Evolutionary conservation across 345 rosid genomes (phyloP), one percentile per base, ranked within the genome.

Genomic region (Noccaea bulbosa): DNA sequence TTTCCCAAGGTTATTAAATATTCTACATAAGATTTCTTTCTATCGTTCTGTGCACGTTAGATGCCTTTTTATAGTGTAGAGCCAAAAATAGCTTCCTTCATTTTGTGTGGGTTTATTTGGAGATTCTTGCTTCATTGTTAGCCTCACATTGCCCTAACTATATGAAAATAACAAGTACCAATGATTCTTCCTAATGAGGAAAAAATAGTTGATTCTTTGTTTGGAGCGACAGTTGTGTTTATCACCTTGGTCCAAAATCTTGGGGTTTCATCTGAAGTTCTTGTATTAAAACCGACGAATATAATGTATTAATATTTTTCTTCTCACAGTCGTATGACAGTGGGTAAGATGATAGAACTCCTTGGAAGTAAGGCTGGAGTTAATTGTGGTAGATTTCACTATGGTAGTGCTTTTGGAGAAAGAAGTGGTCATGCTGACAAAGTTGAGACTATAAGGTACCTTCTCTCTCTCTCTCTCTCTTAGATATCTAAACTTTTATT

Each of bases 391-490:
- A 83, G 83, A 79, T 89, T 82, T 77, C 96, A 89, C 76, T 91
- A 91, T 79, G 99, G 99, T 56, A 94, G 97, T 76, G 99, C 99
- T 49, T 91, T 91, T 80, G 97, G 99, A 38, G 96, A 94, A 80
- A 84, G 86, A 67, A 81, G 97, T 74, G 97, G 99, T 71, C 96
- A 89, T 82, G 97, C 99, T 34, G 93, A 94, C 82, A 84, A 35
- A 51, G 97, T 94, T 60, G 97, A 86, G 49, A 55, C 76, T 54
- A 89, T 93, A 79, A 93, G 97, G 98, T 86, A 58, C 45, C 12
- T n/a, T 30, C 53, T 27, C 30, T 27, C 30, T 27, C 30, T 27
- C 30, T 27, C 0, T 39, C 27, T 33, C 52, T 57, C 53, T 27
- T 17, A 48, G 27, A 6, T 20, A 15, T 39, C 24, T 57, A 24